These are phyloP conservation scores for Cystobasidiaceae sp. DNA, from an alignment of 1,284 basidiomycete genomes.

Conservation along the genomic window DNA sequence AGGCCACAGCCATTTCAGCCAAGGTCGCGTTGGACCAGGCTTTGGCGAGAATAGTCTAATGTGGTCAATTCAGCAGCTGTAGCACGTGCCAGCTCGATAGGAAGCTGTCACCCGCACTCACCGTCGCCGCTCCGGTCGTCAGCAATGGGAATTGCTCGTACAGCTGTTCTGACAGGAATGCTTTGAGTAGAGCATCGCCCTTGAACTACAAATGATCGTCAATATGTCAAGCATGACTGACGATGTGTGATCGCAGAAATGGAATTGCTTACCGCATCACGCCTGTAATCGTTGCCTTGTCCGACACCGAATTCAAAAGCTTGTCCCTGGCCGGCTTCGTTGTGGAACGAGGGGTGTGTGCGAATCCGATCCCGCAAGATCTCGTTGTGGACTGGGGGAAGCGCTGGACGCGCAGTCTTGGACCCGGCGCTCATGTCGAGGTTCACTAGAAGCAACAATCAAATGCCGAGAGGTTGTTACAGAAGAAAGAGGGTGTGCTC, in stretches of 20 bases:
- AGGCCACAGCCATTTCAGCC: too few species aligned
- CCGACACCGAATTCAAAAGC: not conserved
- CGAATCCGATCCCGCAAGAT: not conserved
- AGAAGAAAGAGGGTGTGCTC: too few species aligned
- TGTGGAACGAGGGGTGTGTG: not conserved
- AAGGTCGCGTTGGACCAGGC: not conserved
- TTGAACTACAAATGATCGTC: not conserved
- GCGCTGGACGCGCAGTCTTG: too few species aligned
- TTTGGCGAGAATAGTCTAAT: not conserved
- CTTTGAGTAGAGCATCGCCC: not conserved
- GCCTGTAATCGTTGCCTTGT: not conserved
- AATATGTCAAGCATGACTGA: too few species aligned
- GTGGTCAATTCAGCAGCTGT: too few species aligned
- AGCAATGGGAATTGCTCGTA: not conserved
- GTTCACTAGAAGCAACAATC: too few species aligned
- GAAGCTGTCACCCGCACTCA: not conserved
- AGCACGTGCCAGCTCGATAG: not conserved
- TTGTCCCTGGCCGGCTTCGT: not conserved
- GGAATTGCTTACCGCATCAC: not conserved
- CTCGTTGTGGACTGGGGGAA: too few species aligned
- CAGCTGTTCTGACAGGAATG: not conserved
- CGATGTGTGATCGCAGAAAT: too few species aligned
- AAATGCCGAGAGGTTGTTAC: too few species aligned
- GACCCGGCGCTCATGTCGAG: too few species aligned
- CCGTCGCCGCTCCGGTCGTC: not conserved